phyloP scores from a whole-genome alignment of 257 asterid species.

The Marsdenia floribunda region DNA sequence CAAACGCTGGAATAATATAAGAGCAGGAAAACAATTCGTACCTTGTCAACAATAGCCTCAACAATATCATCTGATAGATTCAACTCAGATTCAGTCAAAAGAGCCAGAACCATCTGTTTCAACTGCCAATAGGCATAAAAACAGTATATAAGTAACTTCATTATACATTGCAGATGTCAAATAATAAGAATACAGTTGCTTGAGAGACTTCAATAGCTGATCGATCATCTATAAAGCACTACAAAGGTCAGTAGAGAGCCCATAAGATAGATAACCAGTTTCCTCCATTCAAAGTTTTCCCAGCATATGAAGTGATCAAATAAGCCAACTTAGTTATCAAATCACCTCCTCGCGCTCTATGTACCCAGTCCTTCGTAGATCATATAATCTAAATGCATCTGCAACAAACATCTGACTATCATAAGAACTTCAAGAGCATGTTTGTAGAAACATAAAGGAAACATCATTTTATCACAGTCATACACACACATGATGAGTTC shows the following conservation, averaged over 20 bases:
- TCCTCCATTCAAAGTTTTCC: not conserved
- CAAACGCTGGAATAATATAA: not conserved
- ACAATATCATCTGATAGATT: conserved; percentile 22
- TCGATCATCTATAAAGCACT: not conserved
- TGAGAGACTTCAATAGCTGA: not conserved
- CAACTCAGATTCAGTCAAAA: conserved; percentile 23
- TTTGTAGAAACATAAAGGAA: not conserved
- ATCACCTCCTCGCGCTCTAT: conserved; percentile 31
- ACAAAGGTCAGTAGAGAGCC: not conserved
- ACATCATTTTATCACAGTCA: not conserved
- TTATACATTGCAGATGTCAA: not conserved
- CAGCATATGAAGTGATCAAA: not conserved
- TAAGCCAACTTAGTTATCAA: not conserved
- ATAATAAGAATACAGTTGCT: no score
- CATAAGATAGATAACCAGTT: not conserved
- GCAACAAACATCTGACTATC: conserved; percentile 10
- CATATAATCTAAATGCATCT: conserved; percentile 29
- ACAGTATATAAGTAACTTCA: not conserved
- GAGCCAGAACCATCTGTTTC: conserved; percentile 30
- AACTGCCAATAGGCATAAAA: conserved; percentile 13
- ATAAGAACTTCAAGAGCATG: not conserved
- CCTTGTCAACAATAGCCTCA: conserved; percentile 30
- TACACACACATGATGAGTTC: not conserved
- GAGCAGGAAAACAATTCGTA: not conserved
- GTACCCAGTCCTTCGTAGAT: conserved; percentile 26